phyloP scores from a whole-genome alignment of 2,329 filamentous ascomycete species.

The Neocucurbitaria cava region DNA sequence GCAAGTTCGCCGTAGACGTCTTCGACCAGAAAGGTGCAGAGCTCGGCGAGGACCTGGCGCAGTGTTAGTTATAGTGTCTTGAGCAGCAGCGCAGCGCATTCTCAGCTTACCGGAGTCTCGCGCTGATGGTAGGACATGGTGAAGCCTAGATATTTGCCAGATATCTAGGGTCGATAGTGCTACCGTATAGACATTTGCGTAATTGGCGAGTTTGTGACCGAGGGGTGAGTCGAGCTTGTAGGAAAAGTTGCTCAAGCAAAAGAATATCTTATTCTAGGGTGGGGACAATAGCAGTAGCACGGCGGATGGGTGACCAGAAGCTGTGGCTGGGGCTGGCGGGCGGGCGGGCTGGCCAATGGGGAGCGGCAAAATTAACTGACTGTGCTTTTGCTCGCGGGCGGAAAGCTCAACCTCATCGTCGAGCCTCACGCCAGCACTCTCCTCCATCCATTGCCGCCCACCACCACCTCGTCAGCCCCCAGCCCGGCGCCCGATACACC shows the following conservation, averaged over 20 bases:
- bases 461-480: constrained; percentile 56
- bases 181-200: constrained; percentile 43
- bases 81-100: constrained; percentile 5
- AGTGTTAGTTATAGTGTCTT: constrained; percentile 50
- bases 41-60: constrained; percentile 78
- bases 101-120: constrained; percentile 45
- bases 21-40: constrained; percentile 87
- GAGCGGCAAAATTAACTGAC: no score
- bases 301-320: constrained; percentile 16
- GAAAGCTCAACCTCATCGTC: no score
- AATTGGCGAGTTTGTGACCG: neutral
- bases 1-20: constrained; percentile 92
- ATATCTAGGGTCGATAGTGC: constrained; percentile 37
- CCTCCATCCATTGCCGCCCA: constrained; percentile 56
- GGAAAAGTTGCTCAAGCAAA: no score
- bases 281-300: no score
- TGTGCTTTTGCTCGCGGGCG: no score
- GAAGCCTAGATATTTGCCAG: constrained; percentile 44
- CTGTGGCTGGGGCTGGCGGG: no score
- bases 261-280: constrained; percentile 13
- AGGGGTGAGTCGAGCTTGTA: no score
- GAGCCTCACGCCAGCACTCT: constrained; percentile 21
- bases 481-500: constrained; percentile 48
- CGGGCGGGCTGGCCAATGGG: no score
- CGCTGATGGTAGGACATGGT: constrained; percentile 46